phyloP scores from a whole-genome alignment of 2,329 filamentous ascomycete genomes.

The Stagonosporopsis cucurbitacearum region DNA sequence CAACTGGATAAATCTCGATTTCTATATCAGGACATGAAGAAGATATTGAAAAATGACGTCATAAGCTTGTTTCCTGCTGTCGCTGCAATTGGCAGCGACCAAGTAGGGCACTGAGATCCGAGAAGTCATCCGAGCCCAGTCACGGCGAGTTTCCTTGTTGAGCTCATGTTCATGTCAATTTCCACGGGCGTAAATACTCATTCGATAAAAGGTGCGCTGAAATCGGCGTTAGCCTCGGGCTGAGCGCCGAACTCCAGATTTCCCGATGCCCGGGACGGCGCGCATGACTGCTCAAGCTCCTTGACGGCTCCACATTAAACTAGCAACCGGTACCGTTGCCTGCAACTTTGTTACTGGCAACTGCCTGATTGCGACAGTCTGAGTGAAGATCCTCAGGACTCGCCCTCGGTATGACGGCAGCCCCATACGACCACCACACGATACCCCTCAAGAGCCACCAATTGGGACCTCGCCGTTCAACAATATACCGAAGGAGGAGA shows the following conservation, averaged over 20 bases:
- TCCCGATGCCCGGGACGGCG: slow-evolving; percentile 17
- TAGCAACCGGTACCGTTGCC: neutral
- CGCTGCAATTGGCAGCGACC: too few species aligned
- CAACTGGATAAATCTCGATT: too few species aligned
- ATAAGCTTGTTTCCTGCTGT: too few species aligned
- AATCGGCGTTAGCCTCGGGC: slow-evolving; percentile 9
- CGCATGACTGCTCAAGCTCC: slow-evolving; percentile 6
- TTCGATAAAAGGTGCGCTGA: neutral
- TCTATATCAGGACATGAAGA: too few species aligned
- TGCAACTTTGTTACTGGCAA: slow-evolving; percentile 2
- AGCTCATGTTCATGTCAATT: neutral
- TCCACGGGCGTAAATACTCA: neutral
- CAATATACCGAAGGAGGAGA: neutral
- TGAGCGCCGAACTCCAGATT: slow-evolving; percentile 15
- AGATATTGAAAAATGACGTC: too few species aligned
- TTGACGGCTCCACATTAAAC: slow-evolving; percentile 3
- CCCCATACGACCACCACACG: neutral
- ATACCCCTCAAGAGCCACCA: slow-evolving; percentile 5
- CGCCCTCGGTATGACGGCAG: slow-evolving; percentile 2
- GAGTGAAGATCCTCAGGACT: slow-evolving; percentile 3
- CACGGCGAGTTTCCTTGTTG: neutral
- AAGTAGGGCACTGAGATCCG: too few species aligned
- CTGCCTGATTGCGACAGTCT: slow-evolving; percentile 6
- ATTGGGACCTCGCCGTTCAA: neutral
- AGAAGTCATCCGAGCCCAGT: neutral